Evolutionary conservation across 2,329 filamentous ascomycete genomes (phyloP).

Genomic region (Fusarium sp.): DNA sequence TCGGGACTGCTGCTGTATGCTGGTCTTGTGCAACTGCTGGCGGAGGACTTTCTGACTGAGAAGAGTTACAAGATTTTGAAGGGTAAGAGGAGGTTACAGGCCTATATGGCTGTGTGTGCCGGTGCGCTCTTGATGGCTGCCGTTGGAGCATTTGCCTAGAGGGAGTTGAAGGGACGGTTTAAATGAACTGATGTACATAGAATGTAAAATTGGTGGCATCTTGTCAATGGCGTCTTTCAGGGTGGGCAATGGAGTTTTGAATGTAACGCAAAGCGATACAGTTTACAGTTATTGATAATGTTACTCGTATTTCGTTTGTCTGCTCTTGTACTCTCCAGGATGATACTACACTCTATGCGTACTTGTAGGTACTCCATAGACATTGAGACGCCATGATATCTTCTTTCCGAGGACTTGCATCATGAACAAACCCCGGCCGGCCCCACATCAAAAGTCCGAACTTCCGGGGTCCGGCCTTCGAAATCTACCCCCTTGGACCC

Average conservation of each 20-base stretch:
- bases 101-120: slow-evolving; percentile 69
- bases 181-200: slow-evolving; percentile 26
- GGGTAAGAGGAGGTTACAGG: slow-evolving; percentile 68
- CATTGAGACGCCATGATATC: background rate
- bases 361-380: too few species aligned
- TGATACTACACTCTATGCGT: too few species aligned
- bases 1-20: slow-evolving; percentile 84
- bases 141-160: slow-evolving; percentile 76
- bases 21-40: slow-evolving; percentile 82
- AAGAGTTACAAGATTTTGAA: slow-evolving; percentile 75
- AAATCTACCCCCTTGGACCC: slow-evolving; percentile 7
- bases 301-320: background rate
- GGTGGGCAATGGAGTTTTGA: slow-evolving; percentile 3
- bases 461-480: slow-evolving; percentile 19
- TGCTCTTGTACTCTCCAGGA: background rate
- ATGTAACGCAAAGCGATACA: background rate
- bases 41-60: slow-evolving; percentile 83
- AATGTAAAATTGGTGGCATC: slow-evolving; percentile 10
- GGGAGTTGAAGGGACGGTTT: background rate
- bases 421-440: slow-evolving; percentile 10
- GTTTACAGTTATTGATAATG: background rate
- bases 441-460: slow-evolving; percentile 31
- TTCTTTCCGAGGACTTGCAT: background rate
- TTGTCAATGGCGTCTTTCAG: slow-evolving; percentile 17
- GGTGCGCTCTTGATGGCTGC: slow-evolving; percentile 76